These are phyloP conservation scores for Coemansia nantahalensis DNA, from an alignment of 192 early-diverging fungal genomes.

Conservation along the genomic window DNA sequence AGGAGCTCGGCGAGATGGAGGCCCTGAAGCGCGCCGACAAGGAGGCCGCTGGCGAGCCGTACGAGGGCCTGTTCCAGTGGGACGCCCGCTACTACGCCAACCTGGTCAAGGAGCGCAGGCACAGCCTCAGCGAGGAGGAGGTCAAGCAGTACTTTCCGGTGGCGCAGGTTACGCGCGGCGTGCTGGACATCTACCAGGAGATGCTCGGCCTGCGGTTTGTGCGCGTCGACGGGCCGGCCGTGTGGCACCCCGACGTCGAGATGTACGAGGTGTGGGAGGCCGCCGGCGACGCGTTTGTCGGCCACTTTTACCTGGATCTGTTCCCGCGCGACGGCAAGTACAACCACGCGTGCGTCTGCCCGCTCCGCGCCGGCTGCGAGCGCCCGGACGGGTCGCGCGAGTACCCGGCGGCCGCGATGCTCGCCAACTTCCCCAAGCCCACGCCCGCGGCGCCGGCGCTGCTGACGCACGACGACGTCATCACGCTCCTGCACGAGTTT, in stretches of 20 bases:
- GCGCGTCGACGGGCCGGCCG: slow-evolving; percentile 56
- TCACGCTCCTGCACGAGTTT: slow-evolving; percentile 80
- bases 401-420: slow-evolving; percentile 63
- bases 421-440: slow-evolving; percentile 63
- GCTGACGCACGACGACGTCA: slow-evolving; percentile 75
- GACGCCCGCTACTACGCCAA: slow-evolving; percentile 74
- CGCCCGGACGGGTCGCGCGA: slow-evolving; percentile 50
- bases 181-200: slow-evolving; percentile 70
- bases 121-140: slow-evolving; percentile 67
- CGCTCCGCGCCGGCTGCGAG: slow-evolving; percentile 58
- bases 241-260: slow-evolving; percentile 78
- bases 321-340: slow-evolving; percentile 69
- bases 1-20: slow-evolving; percentile 63
- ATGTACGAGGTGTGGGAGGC: slow-evolving; percentile 70
- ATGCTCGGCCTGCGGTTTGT: slow-evolving; percentile 67
- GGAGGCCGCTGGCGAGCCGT: slow-evolving; percentile 46
- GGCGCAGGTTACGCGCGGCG: slow-evolving; percentile 60
- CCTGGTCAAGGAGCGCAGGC: slow-evolving; percentile 65
- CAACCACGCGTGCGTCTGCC: slow-evolving; percentile 70
- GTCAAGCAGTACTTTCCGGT: slow-evolving; percentile 77
- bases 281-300: slow-evolving; percentile 47
- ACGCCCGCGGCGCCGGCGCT: slow-evolving; percentile 66
- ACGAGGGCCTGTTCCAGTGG: slow-evolving; percentile 65
- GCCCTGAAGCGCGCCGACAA: slow-evolving; percentile 59
- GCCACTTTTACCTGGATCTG: slow-evolving; percentile 73